These are phyloP conservation scores for Pseudogymnoascus verrucosus DNA, from an alignment of 2,329 filamentous ascomycete species.

Conservation along the genomic window DNA sequence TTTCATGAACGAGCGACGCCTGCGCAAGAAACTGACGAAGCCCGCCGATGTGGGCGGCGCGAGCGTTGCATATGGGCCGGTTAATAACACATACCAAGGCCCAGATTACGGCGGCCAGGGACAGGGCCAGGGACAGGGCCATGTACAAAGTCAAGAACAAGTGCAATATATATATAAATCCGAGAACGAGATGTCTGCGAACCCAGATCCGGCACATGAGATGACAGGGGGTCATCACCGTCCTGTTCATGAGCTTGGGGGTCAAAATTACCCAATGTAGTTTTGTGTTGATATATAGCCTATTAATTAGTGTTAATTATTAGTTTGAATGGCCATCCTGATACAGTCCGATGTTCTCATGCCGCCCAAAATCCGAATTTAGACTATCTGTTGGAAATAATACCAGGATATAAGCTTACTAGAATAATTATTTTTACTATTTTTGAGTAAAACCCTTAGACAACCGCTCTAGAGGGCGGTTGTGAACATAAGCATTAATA, in stretches of 20 bases:
- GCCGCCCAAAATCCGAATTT: not conserved
- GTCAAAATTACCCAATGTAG: not conserved
- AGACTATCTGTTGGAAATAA: not conserved
- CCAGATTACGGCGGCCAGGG: not conserved
- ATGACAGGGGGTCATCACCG: not conserved
- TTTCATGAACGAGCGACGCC: slow-evolving; percentile 11
- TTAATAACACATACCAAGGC: not conserved
- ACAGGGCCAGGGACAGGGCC: not conserved
- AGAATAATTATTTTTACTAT: not conserved
- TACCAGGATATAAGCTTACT: not conserved
- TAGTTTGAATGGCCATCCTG: not conserved
- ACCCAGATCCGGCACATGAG: not conserved
- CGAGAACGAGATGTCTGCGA: not conserved
- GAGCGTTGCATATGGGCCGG: not conserved
- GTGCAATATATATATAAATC: not conserved
- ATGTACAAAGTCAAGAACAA: slow-evolving; percentile 14
- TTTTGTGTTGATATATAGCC: not conserved
- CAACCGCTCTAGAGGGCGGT: not conserved
- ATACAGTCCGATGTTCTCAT: not conserved
- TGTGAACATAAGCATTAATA: not conserved
- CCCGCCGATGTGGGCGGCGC: not conserved
- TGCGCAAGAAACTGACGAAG: slow-evolving; percentile 5
- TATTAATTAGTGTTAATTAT: too few species aligned
- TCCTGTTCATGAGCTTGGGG: not conserved
- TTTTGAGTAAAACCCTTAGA: not conserved